Percentiles rank a stretch among this genome's conserved stretches.
Conservation (phyloP, 257 asterid species). For the Ophiorrhiza pumila region DNA sequence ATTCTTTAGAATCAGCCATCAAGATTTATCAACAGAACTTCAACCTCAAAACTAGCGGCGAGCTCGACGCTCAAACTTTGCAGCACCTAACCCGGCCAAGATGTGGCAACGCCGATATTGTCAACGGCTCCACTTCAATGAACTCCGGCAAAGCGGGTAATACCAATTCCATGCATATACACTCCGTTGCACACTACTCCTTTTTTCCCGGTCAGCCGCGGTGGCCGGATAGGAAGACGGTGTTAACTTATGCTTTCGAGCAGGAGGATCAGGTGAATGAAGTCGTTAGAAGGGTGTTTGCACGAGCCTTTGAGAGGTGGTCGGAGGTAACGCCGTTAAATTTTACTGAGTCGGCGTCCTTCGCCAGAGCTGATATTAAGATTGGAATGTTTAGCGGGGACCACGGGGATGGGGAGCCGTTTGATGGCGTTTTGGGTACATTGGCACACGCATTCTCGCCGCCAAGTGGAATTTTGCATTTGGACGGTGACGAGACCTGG, state of each 20-base stretch:
- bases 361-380: slow-evolving; percentile 42
- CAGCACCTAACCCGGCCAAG: slow-evolving; percentile 53
- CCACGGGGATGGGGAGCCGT: slow-evolving; percentile 89
- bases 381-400: slow-evolving; percentile 67
- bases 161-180: slow-evolving; percentile 10
- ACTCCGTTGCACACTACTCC: slow-evolving; percentile 60
- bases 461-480: slow-evolving; percentile 59
- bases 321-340: slow-evolving; percentile 71
- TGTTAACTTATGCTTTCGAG: slow-evolving; percentile 56
- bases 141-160: slow-evolving; percentile 24
- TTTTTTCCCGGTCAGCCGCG: slow-evolving; percentile 70
- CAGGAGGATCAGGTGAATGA: slow-evolving; percentile 44
- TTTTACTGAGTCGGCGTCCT: slow-evolving; percentile 48
- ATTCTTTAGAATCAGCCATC: slow-evolving; percentile 47
- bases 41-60: slow-evolving; percentile 64
- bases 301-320: slow-evolving; percentile 79
- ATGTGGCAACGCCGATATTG: slow-evolving; percentile 73
- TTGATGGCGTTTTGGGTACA: slow-evolving; percentile 81
- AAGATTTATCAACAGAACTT: slow-evolving; percentile 65
- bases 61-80: slow-evolving; percentile 47
- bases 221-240: slow-evolving; percentile 50
- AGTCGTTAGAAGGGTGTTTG: slow-evolving; percentile 34
- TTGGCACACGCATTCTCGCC: slow-evolving; percentile 92
- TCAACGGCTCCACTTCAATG: slow-evolving; percentile 64
- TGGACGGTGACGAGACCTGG: slow-evolving; percentile 86